Percentiles rank a stretch among this genome's conserved stretches.
Evolutionary conservation across 352 stramenopile genomes (phyloP).

Genomic region (Elongisporangium undulatum): DNA sequence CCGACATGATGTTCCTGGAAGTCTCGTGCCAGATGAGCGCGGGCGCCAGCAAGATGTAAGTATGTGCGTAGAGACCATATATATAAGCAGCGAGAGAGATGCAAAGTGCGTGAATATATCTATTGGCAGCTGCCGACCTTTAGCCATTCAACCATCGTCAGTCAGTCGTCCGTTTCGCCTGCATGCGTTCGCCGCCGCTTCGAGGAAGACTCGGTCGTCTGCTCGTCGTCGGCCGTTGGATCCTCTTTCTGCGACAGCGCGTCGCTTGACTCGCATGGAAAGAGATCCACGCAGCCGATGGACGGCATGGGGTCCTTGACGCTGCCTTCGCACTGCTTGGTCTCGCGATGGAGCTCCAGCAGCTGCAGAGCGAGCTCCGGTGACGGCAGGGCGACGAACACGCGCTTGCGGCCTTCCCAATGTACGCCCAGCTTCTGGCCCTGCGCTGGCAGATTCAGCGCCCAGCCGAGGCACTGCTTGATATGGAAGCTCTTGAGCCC

Average conservation of each 20-base stretch:
- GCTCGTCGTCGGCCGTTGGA: conserved; percentile 15
- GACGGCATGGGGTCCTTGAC: conserved; percentile 52
- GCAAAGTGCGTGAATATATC: background rate
- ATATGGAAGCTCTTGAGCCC: conserved; percentile 70
- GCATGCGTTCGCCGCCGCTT: background rate
- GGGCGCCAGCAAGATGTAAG: conserved; percentile 23
- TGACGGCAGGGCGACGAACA: conserved; percentile 47
- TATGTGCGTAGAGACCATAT: background rate
- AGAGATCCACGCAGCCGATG: conserved; percentile 58
- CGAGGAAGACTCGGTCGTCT: background rate
- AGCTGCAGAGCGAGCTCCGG: conserved; percentile 30
- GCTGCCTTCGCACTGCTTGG: conserved; percentile 26
- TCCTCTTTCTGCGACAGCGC: conserved; percentile 14
- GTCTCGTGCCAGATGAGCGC: conserved; percentile 75
- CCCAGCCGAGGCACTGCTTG: conserved; percentile 61
- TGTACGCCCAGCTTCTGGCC: conserved; percentile 36
- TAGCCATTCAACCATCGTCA: background rate
- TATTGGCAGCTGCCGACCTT: background rate
- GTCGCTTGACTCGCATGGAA: conserved; percentile 17
- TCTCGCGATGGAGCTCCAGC: conserved; percentile 25
- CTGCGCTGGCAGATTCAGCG: conserved; percentile 34
- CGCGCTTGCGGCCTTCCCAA: conserved; percentile 44
- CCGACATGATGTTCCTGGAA: conserved; percentile 70
- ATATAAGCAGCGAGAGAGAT: background rate
- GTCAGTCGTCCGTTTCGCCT: background rate